A percentile compares a stretch with the other conserved stretches of the same genome.
Conservation (phyloP, 257 asterid species). For the Penstemon davidsonii region DNA sequence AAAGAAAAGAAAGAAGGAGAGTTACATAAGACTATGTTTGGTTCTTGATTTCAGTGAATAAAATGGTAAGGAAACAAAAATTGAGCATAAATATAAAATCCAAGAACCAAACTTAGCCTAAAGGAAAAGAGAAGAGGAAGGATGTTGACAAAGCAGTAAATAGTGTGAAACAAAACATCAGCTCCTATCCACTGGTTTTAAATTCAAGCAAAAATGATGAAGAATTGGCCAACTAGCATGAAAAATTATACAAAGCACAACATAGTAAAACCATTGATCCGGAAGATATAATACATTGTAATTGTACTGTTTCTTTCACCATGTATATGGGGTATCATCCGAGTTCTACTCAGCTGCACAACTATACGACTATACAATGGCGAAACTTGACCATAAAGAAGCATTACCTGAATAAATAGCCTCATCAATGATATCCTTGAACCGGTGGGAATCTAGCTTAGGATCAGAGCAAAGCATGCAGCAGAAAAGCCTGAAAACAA, state of each 20-base stretch:
- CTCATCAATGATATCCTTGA: conserved; percentile 83
- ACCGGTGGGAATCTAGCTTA: conserved; percentile 88
- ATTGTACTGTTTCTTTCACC: neutral
- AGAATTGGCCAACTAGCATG: neutral
- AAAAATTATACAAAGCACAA: conserved; percentile 1
- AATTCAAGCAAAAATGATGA: neutral
- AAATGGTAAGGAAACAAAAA: neutral
- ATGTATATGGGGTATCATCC: neutral
- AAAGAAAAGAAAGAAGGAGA: conserved; percentile 1
- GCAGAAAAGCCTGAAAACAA: conserved; percentile 73
- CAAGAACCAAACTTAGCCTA: no score
- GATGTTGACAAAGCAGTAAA: neutral
- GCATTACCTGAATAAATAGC: conserved; percentile 68
- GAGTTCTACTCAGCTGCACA: neutral
- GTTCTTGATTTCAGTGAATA: neutral
- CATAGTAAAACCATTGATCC: neutral
- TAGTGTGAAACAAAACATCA: neutral
- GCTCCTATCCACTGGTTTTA: neutral
- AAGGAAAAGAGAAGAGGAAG: no score
- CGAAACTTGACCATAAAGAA: neutral
- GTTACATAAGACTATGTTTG: neutral
- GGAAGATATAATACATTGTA: neutral
- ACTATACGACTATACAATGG: neutral
- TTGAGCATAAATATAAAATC: no score
- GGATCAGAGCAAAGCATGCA: conserved; percentile 92